Conservation (phyloP, 1,284 basidiomycete species). For the Ganoderma lucidum region DNA sequence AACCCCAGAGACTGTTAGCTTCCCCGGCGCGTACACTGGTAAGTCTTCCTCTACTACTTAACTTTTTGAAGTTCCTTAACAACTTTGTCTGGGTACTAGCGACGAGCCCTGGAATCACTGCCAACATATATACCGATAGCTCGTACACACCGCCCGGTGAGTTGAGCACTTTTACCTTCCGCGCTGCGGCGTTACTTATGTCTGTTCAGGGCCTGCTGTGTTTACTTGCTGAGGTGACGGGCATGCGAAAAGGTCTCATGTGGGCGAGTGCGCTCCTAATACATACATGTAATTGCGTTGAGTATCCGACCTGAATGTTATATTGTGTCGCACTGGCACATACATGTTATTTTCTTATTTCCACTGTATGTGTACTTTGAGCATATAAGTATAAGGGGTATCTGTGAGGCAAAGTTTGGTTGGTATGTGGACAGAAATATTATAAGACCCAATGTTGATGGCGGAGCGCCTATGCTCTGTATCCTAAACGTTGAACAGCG, state of each 20-base stretch:
- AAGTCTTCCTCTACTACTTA: constrained; percentile 26
- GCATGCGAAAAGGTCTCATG: neutral
- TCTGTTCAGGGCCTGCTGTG: constrained; percentile 29
- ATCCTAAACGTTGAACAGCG: too few species aligned
- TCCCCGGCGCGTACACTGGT: constrained; percentile 57
- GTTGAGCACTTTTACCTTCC: neutral
- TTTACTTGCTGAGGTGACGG: constrained; percentile 29
- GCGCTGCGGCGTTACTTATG: neutral
- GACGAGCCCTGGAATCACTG: constrained; percentile 43
- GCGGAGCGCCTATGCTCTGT: too few species aligned
- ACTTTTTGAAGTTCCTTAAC: neutral
- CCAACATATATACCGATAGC: constrained; percentile 33
- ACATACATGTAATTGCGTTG: neutral
- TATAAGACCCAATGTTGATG: too few species aligned
- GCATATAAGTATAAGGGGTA: neutral
- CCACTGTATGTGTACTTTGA: too few species aligned
- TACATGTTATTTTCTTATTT: too few species aligned
- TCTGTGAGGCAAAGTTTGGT: too few species aligned
- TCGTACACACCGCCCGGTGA: constrained; percentile 38
- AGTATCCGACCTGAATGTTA: neutral
- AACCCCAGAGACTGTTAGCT: constrained; percentile 55
- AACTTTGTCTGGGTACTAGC: constrained; percentile 24
- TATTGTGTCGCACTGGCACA: neutral
- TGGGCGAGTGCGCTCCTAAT: neutral
- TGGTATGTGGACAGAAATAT: too few species aligned